A percentile compares a stretch with the other conserved stretches of the same genome.
phyloP scores from a whole-genome alignment of 805 yeast species.

The Saccharomycopsis olivae region DNA sequence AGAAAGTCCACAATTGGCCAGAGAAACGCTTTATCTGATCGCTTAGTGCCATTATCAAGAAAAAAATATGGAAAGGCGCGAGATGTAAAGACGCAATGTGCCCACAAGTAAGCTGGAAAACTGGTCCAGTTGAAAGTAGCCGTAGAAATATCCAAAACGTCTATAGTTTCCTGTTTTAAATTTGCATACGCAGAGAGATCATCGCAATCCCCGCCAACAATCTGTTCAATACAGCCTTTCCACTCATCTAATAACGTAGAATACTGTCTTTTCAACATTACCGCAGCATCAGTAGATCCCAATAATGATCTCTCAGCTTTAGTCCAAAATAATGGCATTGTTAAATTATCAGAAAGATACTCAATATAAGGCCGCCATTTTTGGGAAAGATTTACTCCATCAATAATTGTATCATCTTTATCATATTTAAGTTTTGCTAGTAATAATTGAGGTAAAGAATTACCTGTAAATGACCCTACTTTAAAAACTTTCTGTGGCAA shows the following conservation, averaged over 20 bases:
- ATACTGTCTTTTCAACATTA: constrained; percentile 39
- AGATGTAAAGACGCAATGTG: constrained; percentile 56
- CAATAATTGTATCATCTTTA: constrained; percentile 17
- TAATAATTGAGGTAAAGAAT: constrained; percentile 28
- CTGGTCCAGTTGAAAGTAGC: constrained; percentile 60
- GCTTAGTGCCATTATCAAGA: constrained; percentile 25
- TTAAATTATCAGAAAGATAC: constrained; percentile 37
- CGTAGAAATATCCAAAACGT: constrained; percentile 20
- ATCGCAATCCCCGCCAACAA: not conserved
- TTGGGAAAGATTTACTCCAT: constrained; percentile 21
- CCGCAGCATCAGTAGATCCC: constrained; percentile 61
- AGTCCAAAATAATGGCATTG: constrained; percentile 63
- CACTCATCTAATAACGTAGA: constrained; percentile 48
- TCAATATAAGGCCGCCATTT: constrained; percentile 34
- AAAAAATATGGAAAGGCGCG: constrained; percentile 73
- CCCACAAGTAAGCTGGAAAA: constrained; percentile 68
- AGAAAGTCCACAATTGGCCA: constrained; percentile 71
- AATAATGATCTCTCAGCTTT: constrained; percentile 38
- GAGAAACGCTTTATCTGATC: constrained; percentile 41
- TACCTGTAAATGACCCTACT: too few species aligned
- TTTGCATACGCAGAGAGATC: not conserved
- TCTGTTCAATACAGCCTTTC: constrained; percentile 23
- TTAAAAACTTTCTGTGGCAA: too few species aligned
- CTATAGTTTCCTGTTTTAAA: not conserved
- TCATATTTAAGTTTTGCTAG: constrained; percentile 34